Conservation (phyloP, 352 stramenopile genomes). For the Phytophthora sansomeana region DNA sequence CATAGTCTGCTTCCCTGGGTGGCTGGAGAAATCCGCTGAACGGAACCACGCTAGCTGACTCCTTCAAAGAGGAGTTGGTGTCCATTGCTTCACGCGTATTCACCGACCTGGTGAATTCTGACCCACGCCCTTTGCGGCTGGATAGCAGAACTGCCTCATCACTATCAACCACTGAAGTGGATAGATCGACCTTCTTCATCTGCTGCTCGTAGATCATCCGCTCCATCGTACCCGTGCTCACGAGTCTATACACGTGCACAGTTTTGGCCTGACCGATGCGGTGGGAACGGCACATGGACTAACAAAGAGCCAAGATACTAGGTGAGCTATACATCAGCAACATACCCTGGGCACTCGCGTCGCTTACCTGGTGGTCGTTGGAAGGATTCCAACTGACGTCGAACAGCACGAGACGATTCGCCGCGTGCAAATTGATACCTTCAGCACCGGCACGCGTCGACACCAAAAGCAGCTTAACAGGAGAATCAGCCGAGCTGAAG, state of each 20-base stretch:
- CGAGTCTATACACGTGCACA: slow-evolving; percentile 93
- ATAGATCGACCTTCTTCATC: slow-evolving; percentile 88
- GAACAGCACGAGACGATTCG: slow-evolving; percentile 91
- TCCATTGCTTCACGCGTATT: neutral
- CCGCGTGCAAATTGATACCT: slow-evolving; percentile 91
- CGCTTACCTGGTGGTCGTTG: slow-evolving; percentile 85
- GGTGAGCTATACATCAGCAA: neutral
- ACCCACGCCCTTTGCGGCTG: slow-evolving; percentile 1
- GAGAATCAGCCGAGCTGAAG: slow-evolving; percentile 65
- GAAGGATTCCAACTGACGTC: slow-evolving; percentile 94
- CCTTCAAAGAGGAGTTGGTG: neutral
- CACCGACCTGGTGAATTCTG: neutral
- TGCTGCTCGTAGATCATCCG: slow-evolving; percentile 93
- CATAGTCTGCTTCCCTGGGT: slow-evolving; percentile 42
- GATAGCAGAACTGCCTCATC: slow-evolving; percentile 21
- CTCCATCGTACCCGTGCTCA: slow-evolving; percentile 93
- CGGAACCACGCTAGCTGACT: slow-evolving; percentile 21
- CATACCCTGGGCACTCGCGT: neutral
- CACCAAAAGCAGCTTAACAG: slow-evolving; percentile 77
- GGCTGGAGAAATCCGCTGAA: slow-evolving; percentile 74
- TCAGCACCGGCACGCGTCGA: slow-evolving; percentile 86
- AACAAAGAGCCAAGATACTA: slow-evolving; percentile 4
- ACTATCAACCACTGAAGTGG: slow-evolving; percentile 78
- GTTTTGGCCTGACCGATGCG: slow-evolving; percentile 90
- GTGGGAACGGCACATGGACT: slow-evolving; percentile 94